phyloP scores from a whole-genome alignment of 768 basidiomycete genomes.

The Suillus spraguei region DNA sequence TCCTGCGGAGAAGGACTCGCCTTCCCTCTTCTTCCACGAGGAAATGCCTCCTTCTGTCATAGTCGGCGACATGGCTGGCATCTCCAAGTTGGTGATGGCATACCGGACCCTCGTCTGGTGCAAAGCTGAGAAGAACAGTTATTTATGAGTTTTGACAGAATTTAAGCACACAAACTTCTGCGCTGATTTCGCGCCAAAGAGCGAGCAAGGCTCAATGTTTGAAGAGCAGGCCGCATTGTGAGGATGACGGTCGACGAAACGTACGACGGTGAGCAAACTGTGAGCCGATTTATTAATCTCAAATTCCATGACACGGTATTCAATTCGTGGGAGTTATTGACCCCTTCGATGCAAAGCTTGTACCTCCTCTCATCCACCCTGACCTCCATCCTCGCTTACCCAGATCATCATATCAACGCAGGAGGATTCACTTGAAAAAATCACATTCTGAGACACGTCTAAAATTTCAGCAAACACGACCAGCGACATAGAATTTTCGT shows the following conservation, averaged over 20 bases:
- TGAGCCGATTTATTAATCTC: neutral
- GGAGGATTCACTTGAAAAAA: neutral
- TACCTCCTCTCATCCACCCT: neutral
- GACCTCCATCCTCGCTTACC: neutral
- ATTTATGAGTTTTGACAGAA: neutral
- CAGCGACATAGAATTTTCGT: neutral
- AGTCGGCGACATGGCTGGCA: slow-evolving; percentile 98
- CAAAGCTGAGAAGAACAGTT: slow-evolving; percentile 31
- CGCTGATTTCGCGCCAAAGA: slow-evolving; percentile 19
- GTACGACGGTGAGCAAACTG: slow-evolving; percentile 7
- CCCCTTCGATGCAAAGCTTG: neutral
- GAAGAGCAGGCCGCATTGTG: slow-evolving; percentile 12
- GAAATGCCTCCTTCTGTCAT: slow-evolving; percentile 96
- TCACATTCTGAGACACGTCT: neutral
- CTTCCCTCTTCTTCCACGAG: slow-evolving; percentile 87
- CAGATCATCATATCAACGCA: slow-evolving; percentile 3
- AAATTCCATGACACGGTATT: slow-evolving; percentile 4
- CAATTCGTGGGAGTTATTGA: slow-evolving; percentile 3
- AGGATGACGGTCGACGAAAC: neutral
- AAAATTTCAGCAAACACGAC: neutral
- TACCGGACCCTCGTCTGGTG: slow-evolving; percentile 52
- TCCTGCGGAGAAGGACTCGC: slow-evolving; percentile 76
- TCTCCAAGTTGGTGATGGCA: slow-evolving; percentile 76
- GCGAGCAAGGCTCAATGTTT: slow-evolving; percentile 20
- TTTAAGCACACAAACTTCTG: neutral